Conservation (phyloP, 345 rosid species). For the Sisymbrium irio region DNA sequence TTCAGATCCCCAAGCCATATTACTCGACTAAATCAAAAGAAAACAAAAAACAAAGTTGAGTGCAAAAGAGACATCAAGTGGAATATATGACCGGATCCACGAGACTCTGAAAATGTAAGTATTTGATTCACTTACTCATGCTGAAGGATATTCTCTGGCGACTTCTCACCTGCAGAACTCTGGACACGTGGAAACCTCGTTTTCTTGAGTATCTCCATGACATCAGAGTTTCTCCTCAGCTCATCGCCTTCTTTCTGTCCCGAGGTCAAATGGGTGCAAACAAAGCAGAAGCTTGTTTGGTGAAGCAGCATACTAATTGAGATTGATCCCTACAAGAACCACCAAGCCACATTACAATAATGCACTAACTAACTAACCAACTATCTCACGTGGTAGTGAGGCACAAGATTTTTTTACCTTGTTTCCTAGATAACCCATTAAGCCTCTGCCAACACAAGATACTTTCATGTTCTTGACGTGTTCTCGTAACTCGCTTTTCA, state of each 20-base stretch:
- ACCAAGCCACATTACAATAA: constrained; percentile 7
- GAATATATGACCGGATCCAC: background rate
- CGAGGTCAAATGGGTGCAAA: constrained; percentile 90
- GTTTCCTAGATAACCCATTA: constrained; percentile 98
- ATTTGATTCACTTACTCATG: constrained; percentile 68
- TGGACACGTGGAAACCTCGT: constrained; percentile 87
- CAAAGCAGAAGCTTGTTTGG: constrained; percentile 90
- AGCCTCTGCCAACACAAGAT: constrained; percentile 95
- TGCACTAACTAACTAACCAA: background rate
- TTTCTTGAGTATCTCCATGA: constrained; percentile 92
- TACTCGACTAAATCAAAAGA: constrained; percentile 59
- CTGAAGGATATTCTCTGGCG: constrained; percentile 89
- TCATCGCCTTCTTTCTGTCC: constrained; percentile 99
- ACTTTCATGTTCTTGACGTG: constrained; percentile 92
- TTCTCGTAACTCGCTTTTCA: constrained; percentile 79
- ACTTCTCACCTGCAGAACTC: constrained; percentile 55
- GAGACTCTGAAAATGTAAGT: background rate
- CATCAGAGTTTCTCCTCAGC: constrained; percentile 86
- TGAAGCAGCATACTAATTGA: constrained; percentile 92
- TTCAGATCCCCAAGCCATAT: constrained; percentile 99
- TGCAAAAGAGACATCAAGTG: background rate
- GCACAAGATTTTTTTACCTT: constrained; percentile 53
- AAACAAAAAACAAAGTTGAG: background rate
- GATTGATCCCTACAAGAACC: constrained; percentile 81
- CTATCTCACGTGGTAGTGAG: background rate